phyloP scores from a whole-genome alignment of 2,329 filamentous ascomycete species.

The Emydomyces testavorans region DNA sequence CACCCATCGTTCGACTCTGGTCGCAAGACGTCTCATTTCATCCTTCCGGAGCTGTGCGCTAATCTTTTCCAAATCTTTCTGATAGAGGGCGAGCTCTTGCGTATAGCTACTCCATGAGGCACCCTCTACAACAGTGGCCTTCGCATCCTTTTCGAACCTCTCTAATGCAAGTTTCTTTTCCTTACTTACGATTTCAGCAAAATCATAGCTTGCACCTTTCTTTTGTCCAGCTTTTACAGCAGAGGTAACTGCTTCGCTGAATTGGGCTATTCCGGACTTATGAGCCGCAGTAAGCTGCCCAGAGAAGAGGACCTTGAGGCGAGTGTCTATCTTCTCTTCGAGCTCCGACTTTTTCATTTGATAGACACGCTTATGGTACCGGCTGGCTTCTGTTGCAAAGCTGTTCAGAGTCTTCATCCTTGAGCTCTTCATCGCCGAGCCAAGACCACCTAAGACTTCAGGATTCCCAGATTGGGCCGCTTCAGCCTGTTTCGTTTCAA shows the following conservation, averaged over 20 bases:
- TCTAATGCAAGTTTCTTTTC: conserved; percentile 68
- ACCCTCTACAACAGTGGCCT: conserved; percentile 63
- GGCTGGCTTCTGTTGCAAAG: conserved; percentile 83
- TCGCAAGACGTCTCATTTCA: conserved; percentile 88
- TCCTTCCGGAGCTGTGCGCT: conserved; percentile 77
- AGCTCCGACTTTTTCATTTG: conserved; percentile 73
- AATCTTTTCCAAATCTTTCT: conserved; percentile 83
- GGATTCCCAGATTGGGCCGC: conserved; percentile 60
- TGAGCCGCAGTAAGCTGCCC: conserved; percentile 82
- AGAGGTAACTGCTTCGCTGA: conserved; percentile 74
- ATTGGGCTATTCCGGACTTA: conserved; percentile 71
- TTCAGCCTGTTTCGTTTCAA: conserved; percentile 77
- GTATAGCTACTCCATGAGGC: conserved; percentile 79
- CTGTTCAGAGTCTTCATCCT: conserved; percentile 62
- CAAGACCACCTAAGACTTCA: conserved; percentile 62
- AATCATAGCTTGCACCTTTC: conserved; percentile 81
- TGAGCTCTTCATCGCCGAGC: conserved; percentile 58
- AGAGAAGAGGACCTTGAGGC: conserved; percentile 76
- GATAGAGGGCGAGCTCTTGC: conserved; percentile 65
- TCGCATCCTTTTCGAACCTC: conserved; percentile 64
- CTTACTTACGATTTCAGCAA: conserved; percentile 78
- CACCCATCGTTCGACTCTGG: conserved; percentile 87
- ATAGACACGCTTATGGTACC: conserved; percentile 96
- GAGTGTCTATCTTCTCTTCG: conserved; percentile 72
- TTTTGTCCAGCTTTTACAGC: conserved; percentile 90